Base-by-base conservation (phyloP, 1,284 basidiomycete species). In the Caloboletus firmus region DNA sequence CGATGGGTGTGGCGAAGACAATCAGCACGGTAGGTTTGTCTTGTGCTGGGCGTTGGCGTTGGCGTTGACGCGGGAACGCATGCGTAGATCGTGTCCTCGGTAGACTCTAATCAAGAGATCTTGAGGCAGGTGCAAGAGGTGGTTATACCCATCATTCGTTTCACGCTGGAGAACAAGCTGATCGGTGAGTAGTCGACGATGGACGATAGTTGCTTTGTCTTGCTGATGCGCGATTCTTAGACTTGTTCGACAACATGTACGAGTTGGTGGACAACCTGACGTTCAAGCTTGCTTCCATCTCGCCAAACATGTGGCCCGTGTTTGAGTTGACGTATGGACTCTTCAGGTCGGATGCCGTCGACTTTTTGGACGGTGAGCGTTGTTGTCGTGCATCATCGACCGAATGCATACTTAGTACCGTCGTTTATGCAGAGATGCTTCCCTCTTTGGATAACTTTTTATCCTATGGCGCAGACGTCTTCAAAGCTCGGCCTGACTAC, bases 371-470 rank as follows among this genome's bases (percentile, higher is more conserved):
- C 60, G 90, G 89, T 87, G 51, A 45, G 76, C 9, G 11, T 2
- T 0, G 15, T 37, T 35, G 28, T 26, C 18, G 0, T 47, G 34
- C 45, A 28, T 26, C 9, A 17, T 24, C 12, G 5, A 52, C 1
- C 3, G 4, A 9, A 45, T 20, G 46, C n/a, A 17, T 20, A 44
- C 43, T 41, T 22, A 37, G 26, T 40, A 24, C 55, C 41, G 22
- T 55, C 22, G 17, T n/a, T 26, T 43, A 11, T 40, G n/a, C 63
- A 89, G 93, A 96, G 69, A 95, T 95, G 91, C 79, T 94, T 41
- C 89, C 91, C 9, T 86, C 89, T 4, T 74, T 96, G 52, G 92
- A 95, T 76, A 96, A 96, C 77, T 92, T 93, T 70, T 79, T 96
- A 49, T 91, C 89, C 13, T 95, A 87, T 66, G 93, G 93, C 11